These are phyloP conservation scores for Myotisia sp. DNA, from an alignment of 2,329 filamentous ascomycete genomes.

Conservation along the genomic window DNA sequence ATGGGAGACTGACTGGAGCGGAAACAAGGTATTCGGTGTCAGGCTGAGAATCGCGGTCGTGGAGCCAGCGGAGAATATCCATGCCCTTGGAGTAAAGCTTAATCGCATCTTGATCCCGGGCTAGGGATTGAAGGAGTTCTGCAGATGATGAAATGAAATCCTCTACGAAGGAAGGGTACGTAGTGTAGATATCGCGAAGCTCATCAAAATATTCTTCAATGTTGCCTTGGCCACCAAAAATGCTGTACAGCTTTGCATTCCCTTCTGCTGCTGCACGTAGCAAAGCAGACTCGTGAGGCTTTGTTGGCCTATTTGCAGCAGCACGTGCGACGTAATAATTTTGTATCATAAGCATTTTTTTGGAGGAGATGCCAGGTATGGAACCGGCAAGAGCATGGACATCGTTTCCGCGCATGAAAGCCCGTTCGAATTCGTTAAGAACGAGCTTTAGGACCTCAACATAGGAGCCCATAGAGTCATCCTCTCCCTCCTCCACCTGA, in stretches of 20 bases:
- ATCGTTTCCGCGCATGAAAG: constrained; percentile 88
- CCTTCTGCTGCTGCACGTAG: constrained; percentile 76
- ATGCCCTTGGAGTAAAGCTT: constrained; percentile 97
- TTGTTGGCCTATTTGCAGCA: constrained; percentile 71
- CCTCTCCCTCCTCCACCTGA: constrained; percentile 85
- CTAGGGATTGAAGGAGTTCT: constrained; percentile 71
- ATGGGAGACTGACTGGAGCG: constrained; percentile 83
- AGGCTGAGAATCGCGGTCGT: constrained; percentile 74
- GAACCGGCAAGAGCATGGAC: constrained; percentile 78
- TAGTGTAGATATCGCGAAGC: constrained; percentile 76
- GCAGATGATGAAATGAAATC: constrained; percentile 71
- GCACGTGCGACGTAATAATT: constrained; percentile 85
- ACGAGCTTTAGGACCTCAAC: constrained; percentile 85
- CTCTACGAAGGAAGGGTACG: constrained; percentile 80
- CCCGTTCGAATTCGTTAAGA: constrained; percentile 90
- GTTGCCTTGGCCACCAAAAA: constrained; percentile 95
- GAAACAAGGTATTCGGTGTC: constrained; percentile 91
- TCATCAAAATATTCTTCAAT: constrained; percentile 99
- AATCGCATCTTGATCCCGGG: constrained; percentile 69
- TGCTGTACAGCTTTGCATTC: constrained; percentile 73
- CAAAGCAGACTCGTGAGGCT: constrained; percentile 84
- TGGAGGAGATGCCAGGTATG: constrained; percentile 77
- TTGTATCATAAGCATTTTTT: constrained; percentile 79
- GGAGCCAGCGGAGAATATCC: constrained; percentile 86
- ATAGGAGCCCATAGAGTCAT: constrained; percentile 74